Conservation (phyloP, 1,284 basidiomycete species). For the Malassezia arunalokei region DNA sequence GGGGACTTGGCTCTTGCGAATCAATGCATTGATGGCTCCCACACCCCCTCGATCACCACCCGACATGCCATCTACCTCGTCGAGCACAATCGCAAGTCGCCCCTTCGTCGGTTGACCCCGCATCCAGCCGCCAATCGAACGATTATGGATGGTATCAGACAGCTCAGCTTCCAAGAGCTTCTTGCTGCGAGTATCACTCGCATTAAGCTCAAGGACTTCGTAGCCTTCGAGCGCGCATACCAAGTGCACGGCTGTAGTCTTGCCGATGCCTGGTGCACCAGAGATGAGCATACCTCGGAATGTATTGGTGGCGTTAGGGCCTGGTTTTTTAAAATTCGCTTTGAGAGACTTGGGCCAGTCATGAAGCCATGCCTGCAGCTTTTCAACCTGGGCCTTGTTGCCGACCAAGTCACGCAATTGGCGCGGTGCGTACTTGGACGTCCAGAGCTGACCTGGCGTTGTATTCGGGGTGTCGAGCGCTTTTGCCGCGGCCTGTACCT, state of each 20-base stretch:
- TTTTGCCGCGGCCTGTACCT: slow-evolving; percentile 46
- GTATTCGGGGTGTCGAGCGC: slow-evolving; percentile 22
- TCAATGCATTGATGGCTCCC: slow-evolving; percentile 77
- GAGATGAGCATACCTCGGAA: slow-evolving; percentile 80
- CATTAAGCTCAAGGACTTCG: slow-evolving; percentile 85
- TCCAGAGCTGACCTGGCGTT: slow-evolving; percentile 60
- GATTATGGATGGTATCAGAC: slow-evolving; percentile 49
- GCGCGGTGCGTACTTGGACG: slow-evolving; percentile 82
- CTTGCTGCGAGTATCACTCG: slow-evolving; percentile 88
- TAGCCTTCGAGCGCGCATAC: slow-evolving; percentile 79
- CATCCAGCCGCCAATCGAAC: slow-evolving; percentile 77
- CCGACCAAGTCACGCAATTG: slow-evolving; percentile 82
- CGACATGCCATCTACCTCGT: slow-evolving; percentile 98
- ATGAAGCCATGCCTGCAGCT: slow-evolving; percentile 70
- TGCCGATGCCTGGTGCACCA: slow-evolving; percentile 90
- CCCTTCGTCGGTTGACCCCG: slow-evolving; percentile 47
- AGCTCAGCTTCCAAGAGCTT: slow-evolving; percentile 72
- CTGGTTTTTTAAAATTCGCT: slow-evolving; percentile 70
- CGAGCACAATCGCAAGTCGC: slow-evolving; percentile 85
- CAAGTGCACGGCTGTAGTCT: slow-evolving; percentile 90
- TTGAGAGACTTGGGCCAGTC: slow-evolving; percentile 55
- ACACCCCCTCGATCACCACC: slow-evolving; percentile 92
- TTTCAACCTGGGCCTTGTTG: slow-evolving; percentile 76
- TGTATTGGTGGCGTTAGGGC: slow-evolving; percentile 73
- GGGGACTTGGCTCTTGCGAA: slow-evolving; percentile 90